Conservation (phyloP, 139 green algal genomes). For the Dunaliella primolecta region DNA sequence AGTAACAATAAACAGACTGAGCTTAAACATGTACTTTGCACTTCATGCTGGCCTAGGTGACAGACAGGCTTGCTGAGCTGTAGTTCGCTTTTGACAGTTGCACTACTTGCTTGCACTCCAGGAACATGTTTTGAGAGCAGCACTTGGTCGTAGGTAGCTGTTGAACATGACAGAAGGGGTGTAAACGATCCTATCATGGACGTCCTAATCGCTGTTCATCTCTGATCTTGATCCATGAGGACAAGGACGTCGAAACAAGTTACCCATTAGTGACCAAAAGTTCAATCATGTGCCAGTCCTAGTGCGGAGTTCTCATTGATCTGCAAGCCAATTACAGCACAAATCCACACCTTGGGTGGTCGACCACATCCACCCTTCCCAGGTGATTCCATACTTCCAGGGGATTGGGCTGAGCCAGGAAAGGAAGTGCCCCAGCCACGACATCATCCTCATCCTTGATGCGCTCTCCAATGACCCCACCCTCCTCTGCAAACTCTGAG, state of each 20-base stretch:
- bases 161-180: too few relatives aligned
- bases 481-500: background rate
- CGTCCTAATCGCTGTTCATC: too few relatives aligned
- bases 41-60: background rate
- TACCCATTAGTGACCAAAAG: too few relatives aligned
- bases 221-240: too few relatives aligned
- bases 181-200: too few relatives aligned
- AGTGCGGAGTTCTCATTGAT: too few relatives aligned
- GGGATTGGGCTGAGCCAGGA: slow-evolving; percentile 17
- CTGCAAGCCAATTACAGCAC: too few relatives aligned
- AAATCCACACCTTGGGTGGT: slow-evolving; percentile 33
- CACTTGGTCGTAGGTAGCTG: background rate
- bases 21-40: background rate
- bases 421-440: slow-evolving; percentile 32
- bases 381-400: slow-evolving; percentile 41
- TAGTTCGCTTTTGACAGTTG: background rate
- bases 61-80: too few relatives aligned
- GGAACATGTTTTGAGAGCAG: background rate
- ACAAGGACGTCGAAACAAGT: too few relatives aligned
- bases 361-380: slow-evolving; percentile 15
- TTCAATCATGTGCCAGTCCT: too few relatives aligned
- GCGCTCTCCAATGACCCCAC: slow-evolving; percentile 10
- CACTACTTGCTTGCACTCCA: background rate
- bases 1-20: background rate
- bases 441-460: slow-evolving; percentile 30